Evolutionary conservation across 2,329 filamentous ascomycete genomes (phyloP), one percentile per base, ranked within the genome.

Genomic region (Aspergillus sp.): DNA sequence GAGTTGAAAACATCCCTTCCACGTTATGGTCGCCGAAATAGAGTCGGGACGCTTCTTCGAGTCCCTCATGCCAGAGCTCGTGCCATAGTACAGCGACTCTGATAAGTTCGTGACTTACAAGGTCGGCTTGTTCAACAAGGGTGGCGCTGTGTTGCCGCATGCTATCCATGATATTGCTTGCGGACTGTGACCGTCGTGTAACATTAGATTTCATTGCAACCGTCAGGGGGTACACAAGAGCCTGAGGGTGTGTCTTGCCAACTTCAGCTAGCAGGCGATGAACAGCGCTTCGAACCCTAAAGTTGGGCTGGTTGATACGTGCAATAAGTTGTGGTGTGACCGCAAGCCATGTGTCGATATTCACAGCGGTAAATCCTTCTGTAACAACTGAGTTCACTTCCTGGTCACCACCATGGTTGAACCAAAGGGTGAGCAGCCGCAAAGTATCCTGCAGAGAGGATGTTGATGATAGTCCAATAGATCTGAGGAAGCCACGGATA

Each of bases 1-100:
- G 84, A 0, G 90, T 93, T 11, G 87, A 84, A 73, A 99, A 95
- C 95, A 99, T 99, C 69, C 93, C 96, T 60, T 97, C 90, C 44
- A 98, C 95, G 73, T 99, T 96, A 69, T 96, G 89, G 68, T 98
- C 93, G 58, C 93, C 95, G 75, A 99, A 99, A 80, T 98, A 99
- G 17, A 99, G 81, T 53, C 95, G 86, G 32, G 92, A 97, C 1
- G 95, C 96, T 78, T 99, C 96, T 75, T 99, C 95, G 15, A 99
- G 82, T 26, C 90, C 96, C 75, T 99, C 96, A 65, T 99, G 95
- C 95, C 95, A 99, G 64, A 96, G 89, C 70, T 99, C 95, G 70
- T 99, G 95, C 96, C 96, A 99, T 22, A 99, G 76, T 2, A 99
- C 93, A 15, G 95, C 95, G 58, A 99, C 96, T 51, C 95, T 88